Evolutionary conservation across 345 rosid species (phyloP).

Genomic region (Citrus sp.): DNA sequence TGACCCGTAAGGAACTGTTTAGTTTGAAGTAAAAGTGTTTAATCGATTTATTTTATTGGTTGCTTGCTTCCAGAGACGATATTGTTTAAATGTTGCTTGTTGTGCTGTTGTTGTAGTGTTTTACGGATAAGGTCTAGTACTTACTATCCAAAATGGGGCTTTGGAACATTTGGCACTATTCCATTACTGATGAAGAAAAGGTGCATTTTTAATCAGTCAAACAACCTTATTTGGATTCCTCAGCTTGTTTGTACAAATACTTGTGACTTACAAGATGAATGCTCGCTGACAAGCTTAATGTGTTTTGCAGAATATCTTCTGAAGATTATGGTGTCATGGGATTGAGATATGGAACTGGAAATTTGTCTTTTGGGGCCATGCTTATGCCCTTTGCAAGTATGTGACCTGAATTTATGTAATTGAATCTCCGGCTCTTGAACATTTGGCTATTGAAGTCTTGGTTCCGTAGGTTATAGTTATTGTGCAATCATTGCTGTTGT

Average conservation of each 20-base stretch:
- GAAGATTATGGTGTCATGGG: slow-evolving; percentile 74
- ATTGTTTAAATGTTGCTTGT: slow-evolving; percentile 17
- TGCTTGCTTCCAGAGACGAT: background rate
- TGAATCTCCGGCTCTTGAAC: background rate
- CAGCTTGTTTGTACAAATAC: background rate
- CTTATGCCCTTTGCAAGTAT: slow-evolving; percentile 58
- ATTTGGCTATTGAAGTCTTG: background rate
- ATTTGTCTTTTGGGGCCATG: slow-evolving; percentile 69
- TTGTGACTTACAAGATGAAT: background rate
- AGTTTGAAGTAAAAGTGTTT: background rate
- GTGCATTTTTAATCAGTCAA: slow-evolving; percentile 26
- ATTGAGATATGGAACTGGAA: slow-evolving; percentile 73
- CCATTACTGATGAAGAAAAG: slow-evolving; percentile 56
- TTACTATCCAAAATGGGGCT: slow-evolving; percentile 67
- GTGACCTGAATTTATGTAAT: slow-evolving; percentile 1
- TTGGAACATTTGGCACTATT: slow-evolving; percentile 75
- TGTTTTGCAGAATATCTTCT: slow-evolving; percentile 40
- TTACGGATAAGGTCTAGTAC: slow-evolving; percentile 65
- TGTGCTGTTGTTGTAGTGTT: slow-evolving; percentile 39
- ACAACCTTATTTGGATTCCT: background rate
- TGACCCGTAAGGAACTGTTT: slow-evolving; percentile 55
- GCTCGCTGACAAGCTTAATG: slow-evolving; percentile 13
- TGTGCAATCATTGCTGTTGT: background rate
- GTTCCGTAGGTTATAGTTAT: background rate
- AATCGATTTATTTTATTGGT: background rate